Percentiles rank a stretch among this genome's conserved stretches.
Conservation (phyloP, 2,329 filamentous ascomycete genomes). For the Pseudopyricularia cyperi region DNA sequence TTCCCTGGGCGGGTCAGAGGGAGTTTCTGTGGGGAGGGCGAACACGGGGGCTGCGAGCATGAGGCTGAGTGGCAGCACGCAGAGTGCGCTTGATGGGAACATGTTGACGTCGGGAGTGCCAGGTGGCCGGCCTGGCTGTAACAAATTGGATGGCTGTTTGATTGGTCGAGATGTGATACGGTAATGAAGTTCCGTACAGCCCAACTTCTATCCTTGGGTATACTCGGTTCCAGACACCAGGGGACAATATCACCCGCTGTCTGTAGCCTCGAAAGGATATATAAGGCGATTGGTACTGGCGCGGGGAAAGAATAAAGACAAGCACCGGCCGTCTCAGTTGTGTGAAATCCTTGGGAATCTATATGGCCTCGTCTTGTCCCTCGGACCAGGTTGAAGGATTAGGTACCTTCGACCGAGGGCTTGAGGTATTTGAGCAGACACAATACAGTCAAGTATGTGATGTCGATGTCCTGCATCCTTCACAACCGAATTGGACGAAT, state of each 20-base stretch:
- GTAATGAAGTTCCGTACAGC: not conserved
- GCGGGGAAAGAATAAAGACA: not conserved
- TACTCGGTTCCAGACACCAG: not conserved
- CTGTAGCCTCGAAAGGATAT: not conserved
- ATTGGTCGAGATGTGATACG: not conserved
- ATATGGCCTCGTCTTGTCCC: too few species aligned
- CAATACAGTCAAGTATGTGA: too few species aligned
- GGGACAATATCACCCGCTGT: not conserved
- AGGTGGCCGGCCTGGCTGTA: not conserved
- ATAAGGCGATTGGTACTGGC: not conserved
- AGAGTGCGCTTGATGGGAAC: not conserved
- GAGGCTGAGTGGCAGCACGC: not conserved
- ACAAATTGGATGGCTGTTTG: not conserved
- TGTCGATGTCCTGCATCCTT: too few species aligned
- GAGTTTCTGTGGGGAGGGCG: not conserved
- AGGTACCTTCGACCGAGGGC: too few species aligned
- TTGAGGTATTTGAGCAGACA: too few species aligned
- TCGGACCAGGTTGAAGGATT: too few species aligned
- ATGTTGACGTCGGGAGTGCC: not conserved
- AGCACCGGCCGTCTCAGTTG: not conserved
- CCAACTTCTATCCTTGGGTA: too few species aligned
- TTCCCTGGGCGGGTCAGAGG: too few species aligned
- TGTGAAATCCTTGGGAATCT: too few species aligned
- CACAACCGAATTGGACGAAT: not conserved
- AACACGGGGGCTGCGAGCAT: not conserved